Conservation (phyloP, 1,284 basidiomycete genomes). For the Pterulicium gracile region DNA sequence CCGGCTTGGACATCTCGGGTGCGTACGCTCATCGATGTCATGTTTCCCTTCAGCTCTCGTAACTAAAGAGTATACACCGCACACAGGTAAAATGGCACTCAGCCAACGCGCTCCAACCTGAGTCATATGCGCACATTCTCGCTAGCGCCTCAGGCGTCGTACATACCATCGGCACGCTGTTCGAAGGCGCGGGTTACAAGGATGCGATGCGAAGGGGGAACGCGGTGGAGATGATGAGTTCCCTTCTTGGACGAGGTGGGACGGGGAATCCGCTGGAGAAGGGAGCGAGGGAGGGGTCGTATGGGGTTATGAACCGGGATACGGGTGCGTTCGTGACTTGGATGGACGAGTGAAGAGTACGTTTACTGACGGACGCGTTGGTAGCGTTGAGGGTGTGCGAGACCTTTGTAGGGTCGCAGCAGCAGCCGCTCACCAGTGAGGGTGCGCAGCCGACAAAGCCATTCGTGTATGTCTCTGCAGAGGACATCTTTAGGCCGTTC, state of each 20-base stretch:
- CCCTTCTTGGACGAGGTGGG: conserved; percentile 29
- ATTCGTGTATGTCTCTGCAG: conserved; percentile 92
- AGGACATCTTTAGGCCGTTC: conserved; percentile 84
- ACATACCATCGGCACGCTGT: conserved; percentile 89
- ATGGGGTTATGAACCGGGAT: conserved; percentile 83
- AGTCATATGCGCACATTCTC: conserved; percentile 63
- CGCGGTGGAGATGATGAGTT: conserved; percentile 40
- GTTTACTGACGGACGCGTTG: too few species aligned
- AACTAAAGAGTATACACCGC: conserved; percentile 4
- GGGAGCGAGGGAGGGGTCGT: conserved; percentile 32
- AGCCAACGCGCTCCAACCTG: conserved; percentile 71
- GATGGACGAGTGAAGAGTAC: conserved; percentile 7
- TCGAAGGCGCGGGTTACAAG: conserved; percentile 83
- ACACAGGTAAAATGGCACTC: conserved; percentile 72
- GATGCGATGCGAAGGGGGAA: conserved; percentile 48
- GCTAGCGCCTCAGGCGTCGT: conserved; percentile 69
- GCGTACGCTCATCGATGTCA: conserved; percentile 9
- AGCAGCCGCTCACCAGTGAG: conserved; percentile 19
- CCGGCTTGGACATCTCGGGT: conserved; percentile 81
- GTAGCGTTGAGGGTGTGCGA: conserved; percentile 67
- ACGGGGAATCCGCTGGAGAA: conserved; percentile 58
- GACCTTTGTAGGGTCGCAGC: conserved; percentile 46
- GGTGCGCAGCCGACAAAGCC: conserved; percentile 38
- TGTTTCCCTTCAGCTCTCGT: conserved; percentile 5
- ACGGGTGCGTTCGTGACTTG: conserved; percentile 51